Evolutionary conservation across 768 basidiomycete genomes (phyloP).

Genomic region (Russula lepida): DNA sequence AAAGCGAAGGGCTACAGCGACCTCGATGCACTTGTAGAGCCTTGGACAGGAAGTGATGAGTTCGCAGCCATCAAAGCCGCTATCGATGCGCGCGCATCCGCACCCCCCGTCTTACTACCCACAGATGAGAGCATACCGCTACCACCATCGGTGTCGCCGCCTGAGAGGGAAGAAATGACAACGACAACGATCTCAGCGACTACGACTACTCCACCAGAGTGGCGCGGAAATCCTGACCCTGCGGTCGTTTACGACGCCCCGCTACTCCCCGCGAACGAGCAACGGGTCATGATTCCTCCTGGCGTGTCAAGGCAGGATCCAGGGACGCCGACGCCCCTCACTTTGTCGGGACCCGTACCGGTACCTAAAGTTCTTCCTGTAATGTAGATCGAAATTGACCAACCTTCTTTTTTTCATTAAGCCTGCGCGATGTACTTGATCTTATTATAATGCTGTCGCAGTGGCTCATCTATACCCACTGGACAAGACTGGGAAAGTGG

Average conservation of each 20-base stretch:
- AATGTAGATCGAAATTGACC: background rate
- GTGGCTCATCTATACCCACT: background rate
- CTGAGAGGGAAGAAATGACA: background rate
- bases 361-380: conserved; percentile 3
- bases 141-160: background rate
- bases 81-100: conserved; percentile 11
- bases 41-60: conserved; percentile 23
- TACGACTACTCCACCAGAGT: conserved; percentile 15
- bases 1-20: conserved; percentile 49
- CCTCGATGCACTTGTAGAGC: conserved; percentile 16
- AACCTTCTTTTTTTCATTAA: background rate
- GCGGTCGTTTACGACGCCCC: conserved; percentile 16
- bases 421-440: background rate
- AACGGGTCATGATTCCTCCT: conserved; percentile 11
- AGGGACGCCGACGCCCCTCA: conserved; percentile 18
- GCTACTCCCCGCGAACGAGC: conserved; percentile 18
- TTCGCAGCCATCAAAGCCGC: conserved; percentile 14
- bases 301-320: conserved; percentile 17
- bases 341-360: background rate
- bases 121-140: background rate
- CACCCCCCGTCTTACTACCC: conserved; percentile 8
- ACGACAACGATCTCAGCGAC: background rate
- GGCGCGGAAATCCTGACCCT: conserved; percentile 21
- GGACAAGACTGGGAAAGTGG: background rate
- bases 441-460: background rate